These are phyloP conservation scores for Curvularia sp. DNA, from an alignment of 2,329 filamentous ascomycete genomes.

Conservation along the genomic window DNA sequence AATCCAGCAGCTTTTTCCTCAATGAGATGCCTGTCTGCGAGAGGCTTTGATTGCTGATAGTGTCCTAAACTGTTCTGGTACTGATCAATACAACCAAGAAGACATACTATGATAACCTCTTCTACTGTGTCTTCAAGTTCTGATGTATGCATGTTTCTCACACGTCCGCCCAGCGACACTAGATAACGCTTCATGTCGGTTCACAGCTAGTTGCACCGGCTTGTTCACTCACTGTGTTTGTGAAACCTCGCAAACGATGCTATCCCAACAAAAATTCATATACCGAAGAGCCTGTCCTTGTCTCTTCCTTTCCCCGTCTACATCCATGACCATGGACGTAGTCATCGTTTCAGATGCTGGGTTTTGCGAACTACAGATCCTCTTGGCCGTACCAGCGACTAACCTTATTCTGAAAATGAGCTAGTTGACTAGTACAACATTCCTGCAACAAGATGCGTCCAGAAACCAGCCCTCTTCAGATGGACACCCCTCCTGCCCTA, in stretches of 20 bases:
- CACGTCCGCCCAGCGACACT: constrained; percentile 25
- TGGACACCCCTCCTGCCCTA: not conserved
- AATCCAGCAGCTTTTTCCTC: not conserved
- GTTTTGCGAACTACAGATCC: constrained; percentile 25
- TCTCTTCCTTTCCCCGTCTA: not conserved
- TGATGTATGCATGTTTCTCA: constrained; percentile 33
- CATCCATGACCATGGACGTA: constrained; percentile 43
- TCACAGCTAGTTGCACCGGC: constrained; percentile 24
- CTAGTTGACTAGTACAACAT: not conserved
- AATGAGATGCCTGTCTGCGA: not conserved
- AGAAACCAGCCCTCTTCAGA: not conserved
- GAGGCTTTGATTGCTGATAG: not conserved
- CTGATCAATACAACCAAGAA: constrained; percentile 19
- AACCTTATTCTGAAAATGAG: not conserved
- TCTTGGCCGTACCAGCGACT: constrained; percentile 40
- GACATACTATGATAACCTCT: constrained; percentile 1
- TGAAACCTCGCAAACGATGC: constrained; percentile 44
- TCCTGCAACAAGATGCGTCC: not conserved
- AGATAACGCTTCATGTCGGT: constrained; percentile 27
- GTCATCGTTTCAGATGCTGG: constrained; percentile 45
- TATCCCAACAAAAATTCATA: constrained; percentile 48
- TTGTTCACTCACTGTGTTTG: constrained; percentile 19
- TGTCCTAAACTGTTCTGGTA: constrained; percentile 4
- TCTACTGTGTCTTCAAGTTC: constrained; percentile 3
- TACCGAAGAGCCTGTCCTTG: constrained; percentile 27